These are phyloP conservation scores for Colletotrichum falcatum DNA, from an alignment of 2,329 filamentous ascomycete species.

Conservation along the genomic window DNA sequence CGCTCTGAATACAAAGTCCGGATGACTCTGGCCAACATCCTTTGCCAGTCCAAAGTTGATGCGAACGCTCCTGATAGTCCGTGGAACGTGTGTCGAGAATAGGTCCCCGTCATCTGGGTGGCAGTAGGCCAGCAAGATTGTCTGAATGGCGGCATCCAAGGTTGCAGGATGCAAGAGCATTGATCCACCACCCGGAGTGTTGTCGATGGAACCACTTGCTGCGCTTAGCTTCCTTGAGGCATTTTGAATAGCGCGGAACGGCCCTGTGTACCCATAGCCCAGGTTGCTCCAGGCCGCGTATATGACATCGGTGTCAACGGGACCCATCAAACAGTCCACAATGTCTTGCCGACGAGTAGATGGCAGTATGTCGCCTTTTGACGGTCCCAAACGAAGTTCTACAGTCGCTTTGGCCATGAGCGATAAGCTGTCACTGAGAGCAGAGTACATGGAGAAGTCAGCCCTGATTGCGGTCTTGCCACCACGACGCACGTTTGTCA, in stretches of 20 bases:
- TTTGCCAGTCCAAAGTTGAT: neutral
- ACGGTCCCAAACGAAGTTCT: neutral
- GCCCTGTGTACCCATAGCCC: constrained; percentile 7
- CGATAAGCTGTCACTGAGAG: neutral
- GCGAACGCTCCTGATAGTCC: neutral
- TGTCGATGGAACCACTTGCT: neutral
- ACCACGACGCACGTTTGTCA: neutral
- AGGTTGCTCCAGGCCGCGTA: neutral
- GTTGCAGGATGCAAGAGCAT: constrained; percentile 49
- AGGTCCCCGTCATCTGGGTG: constrained; percentile 49
- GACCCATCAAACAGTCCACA: neutral
- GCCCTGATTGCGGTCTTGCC: neutral
- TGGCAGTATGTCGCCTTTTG: neutral
- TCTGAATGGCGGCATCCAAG: constrained; percentile 52
- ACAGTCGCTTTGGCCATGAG: neutral
- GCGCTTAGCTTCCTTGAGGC: neutral
- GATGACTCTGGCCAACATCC: neutral
- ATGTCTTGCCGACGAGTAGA: neutral
- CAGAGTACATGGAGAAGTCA: neutral
- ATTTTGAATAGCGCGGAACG: neutral
- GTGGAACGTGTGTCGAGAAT: constrained; percentile 46
- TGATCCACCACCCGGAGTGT: neutral
- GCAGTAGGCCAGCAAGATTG: constrained; percentile 48
- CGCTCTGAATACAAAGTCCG: neutral
- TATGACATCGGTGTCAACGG: constrained; percentile 1